Base-by-base conservation (phyloP, 352 stramenopile species). In the Peronosclerospora sorghi region DNA sequence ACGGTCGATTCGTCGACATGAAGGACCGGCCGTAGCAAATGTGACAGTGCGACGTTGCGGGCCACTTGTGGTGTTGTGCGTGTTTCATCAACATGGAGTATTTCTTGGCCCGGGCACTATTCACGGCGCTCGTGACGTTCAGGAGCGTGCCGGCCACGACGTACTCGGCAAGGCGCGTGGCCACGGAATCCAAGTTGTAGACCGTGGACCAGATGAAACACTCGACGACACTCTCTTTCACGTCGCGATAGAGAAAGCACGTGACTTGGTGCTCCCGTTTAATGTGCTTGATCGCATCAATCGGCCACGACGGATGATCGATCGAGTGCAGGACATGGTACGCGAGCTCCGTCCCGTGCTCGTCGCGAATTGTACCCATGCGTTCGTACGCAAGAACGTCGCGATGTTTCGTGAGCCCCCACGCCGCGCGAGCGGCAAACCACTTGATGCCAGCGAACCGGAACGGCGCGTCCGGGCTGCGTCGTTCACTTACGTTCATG, bases 291-390 rank as follows among this genome's bases (percentile, higher is more conserved):
- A 67, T 59, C 6, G 51, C 39, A 37, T 74, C 62, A 12, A 62
- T 56, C 2, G 57, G 60, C 59, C 59, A 80, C 37, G 75, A 62
- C 2, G 65, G 54, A 30, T 69, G 68, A 28, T 77, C 68, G 38
- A 80, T 80, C 35, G 65, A 80, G 56, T 77, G 65, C 24, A 75
- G 20, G 2, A 80, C 64, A 47, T 80, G 65, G 34, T 69, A 80
- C 23, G 54, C 68, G 5, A 80, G 41, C 7, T 68, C 53, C 5
- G 73, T 71, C 6, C 68, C 68, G 2, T 59, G 65, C 8, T 55
- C 53, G 32, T 81, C 68, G 1, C 48, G 62, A 37, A 62, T 75
- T 26, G 57, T 72, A 1, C 68, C 68, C 65, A 77, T 81, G 9
- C 68, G 62, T 32, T 74, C 64, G 32, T 71, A 74, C 19, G 60